Evolutionary conservation across 805 yeast species (phyloP), one percentile per base, ranked within the genome.

Genomic region (Ogataea pilisensis): DNA sequence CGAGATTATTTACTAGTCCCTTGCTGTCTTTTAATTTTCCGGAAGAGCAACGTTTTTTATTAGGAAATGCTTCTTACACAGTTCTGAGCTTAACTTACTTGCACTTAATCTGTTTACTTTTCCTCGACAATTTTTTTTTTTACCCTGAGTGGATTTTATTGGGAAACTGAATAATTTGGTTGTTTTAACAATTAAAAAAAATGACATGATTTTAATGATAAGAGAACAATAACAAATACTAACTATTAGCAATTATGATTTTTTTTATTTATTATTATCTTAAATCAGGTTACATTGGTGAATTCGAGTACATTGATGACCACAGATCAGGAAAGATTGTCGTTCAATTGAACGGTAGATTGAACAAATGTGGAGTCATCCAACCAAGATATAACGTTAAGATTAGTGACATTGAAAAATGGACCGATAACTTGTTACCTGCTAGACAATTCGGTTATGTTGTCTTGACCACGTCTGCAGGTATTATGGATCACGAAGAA

Each of bases 401-500:
- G 76, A 82, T 91, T 57, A 82, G 73, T 67, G 98, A 91, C 71
- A 84, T 91, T 62, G 98, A 91, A 78, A 91, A 89, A 77, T 91
- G 98, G 98, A 89, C 96, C 61, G 95, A 83, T 74, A 88, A 89
- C 85, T 82, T 91, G 70, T 81, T 91, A 69, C 98, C 98, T 71
- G 95, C 98, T 58, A 89, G 98, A 85, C 98, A 91, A 77, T 91
- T 91, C 67, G 98, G 98, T 78, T 90, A 74, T 82, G 91, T 91
- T 67, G 85, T 91, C 74, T 83, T 91, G 68, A 91, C 98, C 74
- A 91, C 98, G 63, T 91, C 98, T 63, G 96, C 98, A 63, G 99
- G 99, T 78, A 91, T 91, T 64, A 89, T 91, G 95, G 98, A 93
- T 82, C 99, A 91, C 80, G 98, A 91, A 81, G 97, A 91, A 80